Evolutionary conservation across 2,329 filamentous ascomycete genomes (phyloP), one percentile per base, ranked within the genome.

Genomic region (Venturia asperata): DNA sequence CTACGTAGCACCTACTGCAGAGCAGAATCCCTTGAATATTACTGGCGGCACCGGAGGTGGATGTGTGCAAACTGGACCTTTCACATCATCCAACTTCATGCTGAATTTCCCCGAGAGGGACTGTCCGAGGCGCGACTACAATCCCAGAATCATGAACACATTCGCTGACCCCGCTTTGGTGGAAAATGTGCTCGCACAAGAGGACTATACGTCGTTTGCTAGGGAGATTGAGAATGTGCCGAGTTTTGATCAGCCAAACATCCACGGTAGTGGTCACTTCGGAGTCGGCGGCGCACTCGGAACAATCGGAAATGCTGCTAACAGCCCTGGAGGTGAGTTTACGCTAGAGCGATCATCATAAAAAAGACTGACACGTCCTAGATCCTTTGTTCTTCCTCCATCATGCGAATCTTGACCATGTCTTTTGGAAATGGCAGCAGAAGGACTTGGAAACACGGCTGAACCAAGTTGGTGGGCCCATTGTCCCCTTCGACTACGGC

Each of bases 221-320:
- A 67, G 68, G 17, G 68, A 68, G 0, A 63, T 74, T 41, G 72
- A 75, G 67, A 70, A 69, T 11, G 65, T 68, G 11, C 69, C 70
- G 10, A 71, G 65, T 49, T 72, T 75, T 61, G 67, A 66, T 5
- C 62, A 68, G 30, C 71, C 69, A 13, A 74, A 74, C 62, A 70
- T 77, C 37, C 75, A 77, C 52, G 72, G 71, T 0, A 71, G 70
- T 58, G 75, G 73, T 0, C 75, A 77, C 64, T 76, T 75, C 65
- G 74, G 73, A n/a, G 71, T 75, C 37, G 74, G 74, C 5, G 75
- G 74, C 13, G 72, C 70, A 4, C 60, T 74, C 17, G 73, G 74
- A 1, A 69, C 68, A 49, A 70, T 73, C 43, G 74, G 73, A 7
- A 71, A 75, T 68, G 70, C 73, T n/a, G 69, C 70, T 21, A 72